Base-by-base conservation (phyloP, 1,284 basidiomycete species). In the Pisolithus thermaeus region DNA sequence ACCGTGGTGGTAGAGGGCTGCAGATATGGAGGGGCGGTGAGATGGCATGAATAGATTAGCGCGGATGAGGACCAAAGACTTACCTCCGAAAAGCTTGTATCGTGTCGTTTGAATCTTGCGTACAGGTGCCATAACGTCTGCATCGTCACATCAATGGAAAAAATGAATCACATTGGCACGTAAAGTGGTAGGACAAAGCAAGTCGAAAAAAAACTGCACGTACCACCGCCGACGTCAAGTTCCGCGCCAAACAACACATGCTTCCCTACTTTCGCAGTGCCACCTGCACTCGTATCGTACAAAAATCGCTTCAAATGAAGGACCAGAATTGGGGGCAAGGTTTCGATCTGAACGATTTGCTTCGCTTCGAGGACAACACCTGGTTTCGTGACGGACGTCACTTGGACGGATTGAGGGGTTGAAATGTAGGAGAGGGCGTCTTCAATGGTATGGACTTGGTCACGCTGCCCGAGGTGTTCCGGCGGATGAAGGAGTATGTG, bases 1-100 rank as follows among this genome's bases (percentile, higher is more conserved):
- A 2, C 96, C 96, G 62, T 99, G 95, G 69, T 99, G 96, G 69
- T 98, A 98, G 7, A 98, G 74, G 20, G 89, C 93, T 90, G 53
- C 23, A 14, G 4, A n/a, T 1, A 39, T 11, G 7, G 28, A 7
- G 28, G 8, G 28, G 28, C 8, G 3, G 45, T 35, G 32, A 12
- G 12, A 44, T 35, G 20, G 35, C 38, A 45, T 1, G 22, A n/a
- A 38, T 47, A 18, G 41, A 12, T n/a, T n/a, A 38, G 30, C 22
- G 8, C 8, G 20, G 27, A 14, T 4, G 12, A 20, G 22, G 5
- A 5, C 5, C 2, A 0, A 16, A 6, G n/a, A 71, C 82, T 54
- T 62, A 90, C 90, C 88, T 59, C 91, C 93, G 65, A 95, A 96
- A 7, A 98, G 76, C 56, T 86, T 84, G 67, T 97, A 97, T 59